phyloP scores from a whole-genome alignment of 2,329 filamentous ascomycete genomes.

The Apiospora malaysiana region DNA sequence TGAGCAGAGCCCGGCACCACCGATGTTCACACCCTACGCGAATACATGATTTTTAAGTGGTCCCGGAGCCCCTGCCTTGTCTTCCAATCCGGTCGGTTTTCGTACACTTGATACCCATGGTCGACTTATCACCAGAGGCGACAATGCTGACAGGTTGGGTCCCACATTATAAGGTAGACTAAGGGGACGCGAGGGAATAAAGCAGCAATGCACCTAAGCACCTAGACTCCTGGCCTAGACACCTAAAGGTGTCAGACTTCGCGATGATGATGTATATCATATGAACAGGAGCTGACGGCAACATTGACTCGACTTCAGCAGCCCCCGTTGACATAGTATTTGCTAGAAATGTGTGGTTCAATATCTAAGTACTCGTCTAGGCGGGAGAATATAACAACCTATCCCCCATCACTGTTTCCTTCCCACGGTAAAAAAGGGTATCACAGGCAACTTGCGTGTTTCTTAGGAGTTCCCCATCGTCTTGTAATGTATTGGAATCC shows the following conservation, averaged over 20 bases:
- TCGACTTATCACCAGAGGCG: neutral
- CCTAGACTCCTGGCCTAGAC: no score
- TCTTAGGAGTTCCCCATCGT: neutral
- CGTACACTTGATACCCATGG: neutral
- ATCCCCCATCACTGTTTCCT: neutral
- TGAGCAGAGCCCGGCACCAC: neutral
- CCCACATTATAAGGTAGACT: neutral
- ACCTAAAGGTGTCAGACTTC: no score
- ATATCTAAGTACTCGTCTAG: no score
- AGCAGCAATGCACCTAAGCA: neutral
- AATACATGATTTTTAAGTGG: slow-evolving; percentile 1
- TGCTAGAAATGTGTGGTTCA: no score
- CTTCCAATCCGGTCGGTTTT: neutral
- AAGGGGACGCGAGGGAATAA: neutral
- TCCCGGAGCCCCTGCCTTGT: neutral
- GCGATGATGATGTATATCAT: no score
- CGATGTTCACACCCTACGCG: neutral
- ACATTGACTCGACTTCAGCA: no score
- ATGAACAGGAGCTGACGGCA: no score
- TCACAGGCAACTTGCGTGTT: neutral
- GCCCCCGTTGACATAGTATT: no score
- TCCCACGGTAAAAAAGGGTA: neutral
- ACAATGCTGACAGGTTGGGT: neutral
- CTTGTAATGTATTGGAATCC: neutral
- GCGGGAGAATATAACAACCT: neutral